Conservation (phyloP, 1,284 basidiomycete genomes). For the Stereum hirsutum region DNA sequence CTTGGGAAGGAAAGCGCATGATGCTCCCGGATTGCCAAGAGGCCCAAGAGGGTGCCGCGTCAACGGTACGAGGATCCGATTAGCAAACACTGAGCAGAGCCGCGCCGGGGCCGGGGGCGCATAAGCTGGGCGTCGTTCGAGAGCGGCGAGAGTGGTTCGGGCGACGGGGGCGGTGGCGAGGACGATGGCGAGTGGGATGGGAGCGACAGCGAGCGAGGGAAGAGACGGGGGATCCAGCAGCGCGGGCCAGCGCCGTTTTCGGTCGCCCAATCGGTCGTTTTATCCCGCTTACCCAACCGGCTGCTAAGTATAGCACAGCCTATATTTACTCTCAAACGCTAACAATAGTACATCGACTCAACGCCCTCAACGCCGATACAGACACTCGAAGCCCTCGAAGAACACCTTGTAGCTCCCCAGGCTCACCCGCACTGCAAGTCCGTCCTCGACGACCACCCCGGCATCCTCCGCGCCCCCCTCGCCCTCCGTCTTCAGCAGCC, state of each 20-base stretch:
- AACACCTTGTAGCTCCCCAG: conserved; percentile 64
- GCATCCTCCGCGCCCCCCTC: conserved; percentile 20
- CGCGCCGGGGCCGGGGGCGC: too few relatives aligned
- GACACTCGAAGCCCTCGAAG: conserved; percentile 55
- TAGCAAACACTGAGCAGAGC: conserved; percentile 12
- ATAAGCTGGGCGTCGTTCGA: too few relatives aligned
- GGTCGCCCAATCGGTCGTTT: neutral
- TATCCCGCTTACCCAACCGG: conserved; percentile 5
- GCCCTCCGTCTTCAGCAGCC: conserved; percentile 23
- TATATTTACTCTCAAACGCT: conserved; percentile 2
- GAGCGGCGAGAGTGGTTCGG: conserved; percentile 6
- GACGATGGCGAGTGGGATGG: conserved; percentile 2
- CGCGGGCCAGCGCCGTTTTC: too few relatives aligned
- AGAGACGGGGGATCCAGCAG: too few relatives aligned
- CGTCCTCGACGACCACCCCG: conserved; percentile 17
- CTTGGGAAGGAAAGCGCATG: too few relatives aligned
- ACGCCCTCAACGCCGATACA: conserved; percentile 27
- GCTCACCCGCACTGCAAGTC: conserved; percentile 54
- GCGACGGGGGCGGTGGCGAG: conserved; percentile 8
- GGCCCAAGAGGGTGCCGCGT: conserved; percentile 1
- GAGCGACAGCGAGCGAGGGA: neutral
- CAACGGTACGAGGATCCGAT: conserved; percentile 5
- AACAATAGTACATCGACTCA: neutral
- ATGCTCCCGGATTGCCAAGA: too few relatives aligned
- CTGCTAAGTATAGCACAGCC: conserved; percentile 3